Evolutionary conservation across 2,329 filamentous ascomycete species (phyloP).

Genomic region (Penicillium sp.): DNA sequence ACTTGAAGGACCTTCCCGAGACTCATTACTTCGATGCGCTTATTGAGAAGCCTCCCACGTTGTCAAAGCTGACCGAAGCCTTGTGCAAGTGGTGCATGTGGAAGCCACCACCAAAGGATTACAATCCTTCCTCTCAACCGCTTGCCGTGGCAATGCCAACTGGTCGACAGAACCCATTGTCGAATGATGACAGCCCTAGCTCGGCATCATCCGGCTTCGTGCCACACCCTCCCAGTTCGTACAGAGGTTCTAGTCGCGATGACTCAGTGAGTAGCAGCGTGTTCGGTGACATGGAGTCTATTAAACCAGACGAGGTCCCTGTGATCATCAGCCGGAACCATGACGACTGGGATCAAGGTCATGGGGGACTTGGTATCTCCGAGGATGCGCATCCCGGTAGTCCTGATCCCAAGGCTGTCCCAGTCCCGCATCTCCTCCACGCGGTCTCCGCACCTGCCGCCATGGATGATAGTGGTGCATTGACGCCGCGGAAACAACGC

Average conservation of each 20-base stretch:
- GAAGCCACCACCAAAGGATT: slow-evolving; percentile 75
- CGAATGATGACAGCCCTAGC: slow-evolving; percentile 79
- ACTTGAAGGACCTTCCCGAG: slow-evolving; percentile 94
- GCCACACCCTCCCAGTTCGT: slow-evolving; percentile 73
- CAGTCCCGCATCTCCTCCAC: slow-evolving; percentile 62
- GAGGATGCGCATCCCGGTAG: slow-evolving; percentile 55
- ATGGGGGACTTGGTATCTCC: slow-evolving; percentile 78
- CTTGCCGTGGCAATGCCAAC: slow-evolving; percentile 67
- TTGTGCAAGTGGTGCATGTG: slow-evolving; percentile 88
- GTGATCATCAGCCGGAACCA: slow-evolving; percentile 75
- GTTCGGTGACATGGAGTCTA: slow-evolving; percentile 83
- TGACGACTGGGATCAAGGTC: slow-evolving; percentile 73
- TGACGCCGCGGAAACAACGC: slow-evolving; percentile 65
- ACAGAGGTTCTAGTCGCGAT: slow-evolving; percentile 79
- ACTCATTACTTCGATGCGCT: slow-evolving; percentile 95
- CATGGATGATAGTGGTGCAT: slow-evolving; percentile 58
- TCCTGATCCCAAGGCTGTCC: slow-evolving; percentile 37
- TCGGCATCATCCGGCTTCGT: slow-evolving; percentile 77
- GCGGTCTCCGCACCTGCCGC: slow-evolving; percentile 70
- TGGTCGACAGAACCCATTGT: slow-evolving; percentile 68
- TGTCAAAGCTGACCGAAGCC: slow-evolving; percentile 87
- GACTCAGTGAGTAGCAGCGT: slow-evolving; percentile 84
- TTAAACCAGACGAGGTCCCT: slow-evolving; percentile 77
- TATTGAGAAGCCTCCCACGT: slow-evolving; percentile 95
- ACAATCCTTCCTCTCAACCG: slow-evolving; percentile 53